Base-by-base conservation (phyloP, 768 basidiomycete genomes). In the Russula foetens region DNA sequence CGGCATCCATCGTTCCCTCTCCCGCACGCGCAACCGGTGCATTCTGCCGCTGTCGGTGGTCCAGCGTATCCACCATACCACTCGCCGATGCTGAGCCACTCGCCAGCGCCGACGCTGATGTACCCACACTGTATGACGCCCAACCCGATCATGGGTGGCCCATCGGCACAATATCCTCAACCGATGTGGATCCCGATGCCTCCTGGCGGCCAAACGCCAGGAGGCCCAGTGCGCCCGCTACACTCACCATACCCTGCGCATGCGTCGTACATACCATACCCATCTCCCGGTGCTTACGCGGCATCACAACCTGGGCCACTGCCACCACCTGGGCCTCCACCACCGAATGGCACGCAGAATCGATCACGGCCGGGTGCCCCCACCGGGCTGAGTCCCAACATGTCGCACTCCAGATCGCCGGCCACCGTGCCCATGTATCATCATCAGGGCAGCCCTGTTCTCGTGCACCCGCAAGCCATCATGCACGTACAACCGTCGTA, bases 41-140 rank as follows among this genome's bases (percentile, higher is more conserved):
- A 62, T 26, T 24, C 60, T 26, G 17, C 60, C 33, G 17, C 39
- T 31, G 31, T 60, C 38, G 54, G 59, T 35, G 54, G 60, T 15
- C 77, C 82, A 14, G 71, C 77, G 45, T 90, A 86, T 73, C 70
- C 75, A 24, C 66, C 78, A 23, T 88, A 89, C 69, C 75, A 81
- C 24, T 84, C 88, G 15, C 83, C 87, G 2, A 84, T 90, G 78
- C 77, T 88, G 74, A 83, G 81, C 64, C 85, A 85, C 68, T 83
- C 88, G 17, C 87, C 88, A 4, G 82, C 77, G 59, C 85, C 86
- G 38, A 74, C 76, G n/a, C 69, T 87, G 56, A 76, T 88, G 75
- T 91, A 90, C 71, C 74, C 82, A 29, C 80, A 77, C 63, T 75
- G 80, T 21, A 79, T 84, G 68, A 71, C 79, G 11, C 75, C 83